phyloP scores from a whole-genome alignment of 2,329 filamentous ascomycete species.

The Neofusicoccum ribis region DNA sequence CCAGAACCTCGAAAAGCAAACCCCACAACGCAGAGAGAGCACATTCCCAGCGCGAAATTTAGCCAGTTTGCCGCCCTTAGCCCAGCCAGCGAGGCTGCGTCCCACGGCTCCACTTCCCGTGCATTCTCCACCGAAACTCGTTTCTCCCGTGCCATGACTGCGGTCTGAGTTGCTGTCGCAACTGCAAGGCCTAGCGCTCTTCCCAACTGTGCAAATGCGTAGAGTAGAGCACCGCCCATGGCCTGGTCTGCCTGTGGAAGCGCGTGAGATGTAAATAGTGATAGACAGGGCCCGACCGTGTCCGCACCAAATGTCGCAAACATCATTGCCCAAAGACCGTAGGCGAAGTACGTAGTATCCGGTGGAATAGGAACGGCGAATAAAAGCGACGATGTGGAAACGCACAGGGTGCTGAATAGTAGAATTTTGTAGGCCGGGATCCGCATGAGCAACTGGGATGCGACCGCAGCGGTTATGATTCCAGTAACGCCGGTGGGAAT shows the following conservation, averaged over 20 bases:
- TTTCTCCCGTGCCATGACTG: slow-evolving; percentile 55
- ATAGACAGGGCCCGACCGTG: slow-evolving; percentile 64
- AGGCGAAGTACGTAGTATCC: slow-evolving; percentile 63
- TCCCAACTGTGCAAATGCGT: slow-evolving; percentile 63
- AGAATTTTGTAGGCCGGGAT: slow-evolving; percentile 59
- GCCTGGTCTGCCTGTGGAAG: slow-evolving; percentile 64
- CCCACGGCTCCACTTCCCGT: slow-evolving; percentile 11
- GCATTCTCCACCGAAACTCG: slow-evolving; percentile 29
- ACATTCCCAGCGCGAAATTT: background rate
- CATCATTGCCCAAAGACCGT: slow-evolving; percentile 62
- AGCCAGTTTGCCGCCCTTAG: slow-evolving; percentile 22
- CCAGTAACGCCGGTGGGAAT: slow-evolving; percentile 64
- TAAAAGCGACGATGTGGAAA: slow-evolving; percentile 59
- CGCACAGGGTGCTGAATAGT: slow-evolving; percentile 55
- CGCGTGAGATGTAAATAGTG: slow-evolving; percentile 62
- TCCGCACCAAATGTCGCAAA: slow-evolving; percentile 64
- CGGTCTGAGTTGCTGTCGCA: slow-evolving; percentile 61
- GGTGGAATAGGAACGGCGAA: slow-evolving; percentile 63
- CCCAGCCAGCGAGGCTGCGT: slow-evolving; percentile 31
- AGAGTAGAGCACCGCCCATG: slow-evolving; percentile 65
- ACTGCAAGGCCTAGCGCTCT: slow-evolving; percentile 63
- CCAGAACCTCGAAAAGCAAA: slow-evolving; percentile 30
- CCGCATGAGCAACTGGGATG: slow-evolving; percentile 56
- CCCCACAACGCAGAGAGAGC: background rate
- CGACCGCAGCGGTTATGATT: slow-evolving; percentile 53